These are phyloP conservation scores for Tephrocybe sp. DNA, from an alignment of 768 basidiomycete genomes.

Conservation along the genomic window DNA sequence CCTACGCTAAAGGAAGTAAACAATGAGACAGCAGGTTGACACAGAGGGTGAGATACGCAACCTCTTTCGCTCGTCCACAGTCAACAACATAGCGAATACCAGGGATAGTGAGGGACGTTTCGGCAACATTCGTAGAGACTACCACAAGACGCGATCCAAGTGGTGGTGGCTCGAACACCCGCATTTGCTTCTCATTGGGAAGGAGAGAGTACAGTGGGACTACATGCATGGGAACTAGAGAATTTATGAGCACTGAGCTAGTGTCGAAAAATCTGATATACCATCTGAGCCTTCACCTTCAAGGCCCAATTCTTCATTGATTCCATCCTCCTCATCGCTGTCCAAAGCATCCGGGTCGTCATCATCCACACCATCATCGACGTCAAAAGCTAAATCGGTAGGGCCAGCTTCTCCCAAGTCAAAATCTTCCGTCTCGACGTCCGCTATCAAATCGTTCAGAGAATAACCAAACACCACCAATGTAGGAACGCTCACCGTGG, in stretches of 20 bases:
- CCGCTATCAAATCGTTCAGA: constrained; percentile 40
- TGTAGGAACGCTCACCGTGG: constrained; percentile 40
- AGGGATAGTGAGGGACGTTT: constrained; percentile 96
- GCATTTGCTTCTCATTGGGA: constrained; percentile 93
- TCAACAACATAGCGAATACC: constrained; percentile 98
- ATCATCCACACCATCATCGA: constrained; percentile 59
- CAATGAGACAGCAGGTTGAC: background rate
- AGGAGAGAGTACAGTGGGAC: constrained; percentile 93
- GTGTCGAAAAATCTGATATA: constrained; percentile 29
- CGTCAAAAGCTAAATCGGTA: constrained; percentile 65
- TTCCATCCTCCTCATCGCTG: constrained; percentile 64
- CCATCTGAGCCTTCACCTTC: constrained; percentile 69
- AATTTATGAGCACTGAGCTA: background rate
- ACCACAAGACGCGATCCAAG: constrained; percentile 83
- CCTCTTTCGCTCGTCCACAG: constrained; percentile 93
- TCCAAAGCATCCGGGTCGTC: constrained; percentile 76
- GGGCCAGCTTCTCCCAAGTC: constrained; percentile 57
- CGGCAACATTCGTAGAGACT: constrained; percentile 94
- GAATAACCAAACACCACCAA: constrained; percentile 6
- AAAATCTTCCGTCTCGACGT: constrained; percentile 79
- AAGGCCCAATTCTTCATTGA: constrained; percentile 57
- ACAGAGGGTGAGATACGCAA: constrained; percentile 22
- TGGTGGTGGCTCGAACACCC: constrained; percentile 86
- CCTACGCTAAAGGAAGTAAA: constrained; percentile 61
- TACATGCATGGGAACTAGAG: constrained; percentile 86